Percentiles rank a stretch among this genome's conserved stretches.
Conservation (phyloP, 2,329 filamentous ascomycete species). For the Teratosphaeria viscida region DNA sequence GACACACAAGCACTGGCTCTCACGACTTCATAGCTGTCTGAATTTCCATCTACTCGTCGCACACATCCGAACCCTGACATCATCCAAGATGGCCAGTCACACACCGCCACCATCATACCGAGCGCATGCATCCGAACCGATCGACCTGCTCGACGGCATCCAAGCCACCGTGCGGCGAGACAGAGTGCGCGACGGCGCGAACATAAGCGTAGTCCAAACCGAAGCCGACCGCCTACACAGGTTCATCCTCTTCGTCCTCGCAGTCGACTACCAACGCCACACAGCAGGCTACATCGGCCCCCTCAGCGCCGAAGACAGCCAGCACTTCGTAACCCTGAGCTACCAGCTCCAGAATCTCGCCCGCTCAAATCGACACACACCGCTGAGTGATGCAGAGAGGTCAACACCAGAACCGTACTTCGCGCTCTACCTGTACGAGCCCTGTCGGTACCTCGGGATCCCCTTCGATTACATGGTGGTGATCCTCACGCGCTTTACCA, state of each 20-base stretch:
- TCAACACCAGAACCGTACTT: not conserved
- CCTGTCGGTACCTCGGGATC: not conserved
- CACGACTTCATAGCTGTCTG: not conserved
- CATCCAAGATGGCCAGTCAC: not conserved
- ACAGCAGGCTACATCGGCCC: not conserved
- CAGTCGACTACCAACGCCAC: not conserved
- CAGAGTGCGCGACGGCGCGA: not conserved
- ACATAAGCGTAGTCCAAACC: not conserved
- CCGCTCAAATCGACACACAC: not conserved
- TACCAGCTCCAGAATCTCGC: not conserved
- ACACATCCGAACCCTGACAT: not conserved
- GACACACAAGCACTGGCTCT: not conserved
- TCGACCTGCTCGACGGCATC: not conserved
- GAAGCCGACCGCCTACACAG: not conserved
- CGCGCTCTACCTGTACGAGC: not conserved
- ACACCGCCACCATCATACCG: not conserved
- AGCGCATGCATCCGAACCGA: not conserved
- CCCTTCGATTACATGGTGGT: not conserved
- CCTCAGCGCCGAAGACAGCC: not conserved
- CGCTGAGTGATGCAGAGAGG: not conserved
- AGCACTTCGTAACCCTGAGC: not conserved
- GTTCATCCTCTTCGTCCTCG: not conserved
- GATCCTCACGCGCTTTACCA: not conserved
- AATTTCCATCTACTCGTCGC: not conserved
- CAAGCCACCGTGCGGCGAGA: not conserved